These are phyloP conservation scores for Sphaceloma murrayae DNA, from an alignment of 2,329 filamentous ascomycete genomes.

Conservation along the genomic window DNA sequence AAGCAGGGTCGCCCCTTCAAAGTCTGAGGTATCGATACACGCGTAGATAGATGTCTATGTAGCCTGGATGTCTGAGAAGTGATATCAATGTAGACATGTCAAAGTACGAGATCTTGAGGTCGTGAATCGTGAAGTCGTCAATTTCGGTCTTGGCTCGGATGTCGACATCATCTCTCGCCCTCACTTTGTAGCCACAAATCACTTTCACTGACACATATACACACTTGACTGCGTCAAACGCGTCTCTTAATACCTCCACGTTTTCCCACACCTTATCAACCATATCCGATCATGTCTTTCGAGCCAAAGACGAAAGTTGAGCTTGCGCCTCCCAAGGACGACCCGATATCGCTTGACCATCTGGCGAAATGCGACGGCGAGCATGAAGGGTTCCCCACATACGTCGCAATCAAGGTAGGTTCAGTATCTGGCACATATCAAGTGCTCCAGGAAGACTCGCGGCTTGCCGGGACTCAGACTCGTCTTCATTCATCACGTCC, in stretches of 20 bases:
- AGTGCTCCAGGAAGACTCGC: no score
- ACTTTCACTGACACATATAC: no score
- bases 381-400: conserved; percentile 51
- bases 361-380: conserved; percentile 75
- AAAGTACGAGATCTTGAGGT: background rate
- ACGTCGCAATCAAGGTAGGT: conserved; percentile 50
- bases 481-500: no score
- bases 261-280: background rate
- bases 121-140: no score
- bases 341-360: conserved; percentile 71
- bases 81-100: no score
- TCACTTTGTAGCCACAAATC: background rate
- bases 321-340: conserved; percentile 76
- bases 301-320: conserved; percentile 68
- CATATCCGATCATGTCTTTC: conserved; percentile 40
- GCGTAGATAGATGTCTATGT: no score
- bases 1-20: conserved; percentile 35
- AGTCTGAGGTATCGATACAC: no score
- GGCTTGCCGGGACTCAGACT: no score
- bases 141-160: background rate
- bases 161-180: background rate
- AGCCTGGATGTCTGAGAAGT: no score
- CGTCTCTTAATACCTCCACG: no score
- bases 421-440: background rate
- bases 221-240: no score